Percentiles rank a stretch among this genome's conserved stretches.
Evolutionary conservation across 164 flowering plant genomes (phyloP).

Genomic region (Tetrastigma voinierianum): DNA sequence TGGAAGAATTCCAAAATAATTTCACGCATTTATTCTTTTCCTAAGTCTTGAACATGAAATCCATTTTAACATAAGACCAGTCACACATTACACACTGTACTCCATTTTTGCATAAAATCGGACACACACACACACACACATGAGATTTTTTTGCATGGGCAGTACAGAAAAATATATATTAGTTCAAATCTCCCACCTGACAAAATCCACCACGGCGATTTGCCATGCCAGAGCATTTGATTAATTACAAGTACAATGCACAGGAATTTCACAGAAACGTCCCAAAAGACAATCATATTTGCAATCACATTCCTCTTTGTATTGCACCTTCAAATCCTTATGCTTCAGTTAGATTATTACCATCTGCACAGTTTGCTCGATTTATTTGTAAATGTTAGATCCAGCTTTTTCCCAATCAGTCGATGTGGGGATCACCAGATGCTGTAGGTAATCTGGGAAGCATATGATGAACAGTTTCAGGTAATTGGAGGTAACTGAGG

Average conservation of each 20-base stretch:
- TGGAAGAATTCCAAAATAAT: not conserved
- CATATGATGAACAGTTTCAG: constrained; percentile 6
- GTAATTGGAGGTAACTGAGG: constrained; percentile 5
- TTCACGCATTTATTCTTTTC: not conserved
- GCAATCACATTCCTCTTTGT: constrained; percentile 92
- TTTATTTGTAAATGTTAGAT: constrained; percentile 70
- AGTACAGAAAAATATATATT: not conserved
- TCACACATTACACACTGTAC: no score
- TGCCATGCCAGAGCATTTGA: constrained; percentile 89
- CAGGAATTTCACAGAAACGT: constrained; percentile 81
- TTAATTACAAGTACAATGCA: constrained; percentile 66
- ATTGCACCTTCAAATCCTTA: constrained; percentile 56
- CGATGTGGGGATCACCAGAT: constrained; percentile 56
- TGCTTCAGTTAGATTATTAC: constrained; percentile 92
- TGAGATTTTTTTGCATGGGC: no score
- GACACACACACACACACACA: no score
- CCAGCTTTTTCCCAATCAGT: constrained; percentile 78
- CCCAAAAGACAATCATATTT: constrained; percentile 89
- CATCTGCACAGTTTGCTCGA: constrained; percentile 70
- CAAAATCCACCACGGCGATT: constrained; percentile 96
- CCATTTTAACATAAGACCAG: no score
- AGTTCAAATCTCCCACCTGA: constrained; percentile 45
- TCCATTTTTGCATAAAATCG: no score
- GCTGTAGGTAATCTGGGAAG: constrained; percentile 63
- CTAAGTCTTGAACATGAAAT: not conserved